A percentile compares a stretch with the other conserved stretches of the same genome.
Evolutionary conservation across 495 filamentous ascomycete species (phyloP).

Genomic region (Aspergillus conjunctus): DNA sequence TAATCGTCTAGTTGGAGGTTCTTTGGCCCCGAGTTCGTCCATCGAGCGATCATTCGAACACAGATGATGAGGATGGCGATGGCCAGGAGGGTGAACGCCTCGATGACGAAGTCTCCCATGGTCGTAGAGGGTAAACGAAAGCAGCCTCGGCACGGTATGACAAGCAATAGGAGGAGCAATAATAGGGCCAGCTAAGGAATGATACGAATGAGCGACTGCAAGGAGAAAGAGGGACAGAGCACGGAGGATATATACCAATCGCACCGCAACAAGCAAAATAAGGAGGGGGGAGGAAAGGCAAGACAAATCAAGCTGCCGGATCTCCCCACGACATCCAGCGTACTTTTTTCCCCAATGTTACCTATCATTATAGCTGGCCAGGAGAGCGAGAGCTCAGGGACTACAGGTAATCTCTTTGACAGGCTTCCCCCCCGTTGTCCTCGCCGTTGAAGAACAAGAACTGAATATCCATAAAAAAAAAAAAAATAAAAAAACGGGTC

Average conservation of each 20-base stretch:
- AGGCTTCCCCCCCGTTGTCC: neutral
- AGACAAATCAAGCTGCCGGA: neutral
- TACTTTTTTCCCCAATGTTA: neutral
- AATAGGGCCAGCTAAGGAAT: neutral
- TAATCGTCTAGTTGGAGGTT: constrained; percentile 61
- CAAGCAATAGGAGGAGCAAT: neutral
- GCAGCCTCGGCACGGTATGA: neutral
- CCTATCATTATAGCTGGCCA: neutral
- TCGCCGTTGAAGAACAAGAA: neutral
- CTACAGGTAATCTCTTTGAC: constrained; percentile 1
- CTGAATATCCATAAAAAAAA: neutral
- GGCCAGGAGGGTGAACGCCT: constrained; percentile 55
- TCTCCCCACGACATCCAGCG: neutral
- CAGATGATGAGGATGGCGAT: constrained; percentile 52
- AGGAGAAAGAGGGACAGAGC: neutral
- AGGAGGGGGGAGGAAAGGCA: too few species aligned
- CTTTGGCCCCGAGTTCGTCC: constrained; percentile 50
- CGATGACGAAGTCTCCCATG: constrained; percentile 42
- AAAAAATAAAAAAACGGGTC: neutral
- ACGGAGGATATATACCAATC: constrained; percentile 2
- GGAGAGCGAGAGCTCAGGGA: neutral
- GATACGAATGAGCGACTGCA: neutral
- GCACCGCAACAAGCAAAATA: neutral
- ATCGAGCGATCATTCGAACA: constrained; percentile 52
- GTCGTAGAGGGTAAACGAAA: neutral